Base-by-base conservation (phyloP, 345 rosid species). In the Dipteronia dyeriana region DNA sequence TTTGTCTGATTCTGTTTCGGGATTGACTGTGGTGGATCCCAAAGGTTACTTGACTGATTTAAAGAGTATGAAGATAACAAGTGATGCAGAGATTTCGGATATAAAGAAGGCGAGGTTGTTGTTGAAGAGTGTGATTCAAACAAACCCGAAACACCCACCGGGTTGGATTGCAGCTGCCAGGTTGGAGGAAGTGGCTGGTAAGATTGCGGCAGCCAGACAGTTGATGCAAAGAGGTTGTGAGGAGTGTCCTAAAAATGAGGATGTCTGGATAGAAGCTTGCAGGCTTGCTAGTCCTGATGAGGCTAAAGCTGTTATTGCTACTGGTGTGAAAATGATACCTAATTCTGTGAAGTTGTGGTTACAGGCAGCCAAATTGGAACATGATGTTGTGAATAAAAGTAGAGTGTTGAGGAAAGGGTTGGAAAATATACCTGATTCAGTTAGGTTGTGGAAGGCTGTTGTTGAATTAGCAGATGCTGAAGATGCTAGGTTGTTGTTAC, bases 101-200 rank as follows among this genome's bases (percentile, higher is more conserved):
- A 93, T 94, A 65, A 95, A 93, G 85, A 93, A 90, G 86, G 99
- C 98, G 3, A 91, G 98, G 78, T 74, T 95, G 80, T 79, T 95
- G 80, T 83, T 93, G 85, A 95, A 91, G 90, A 91, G 97, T 89
- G 86, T 95, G 10, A 95, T 85, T 0, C 94, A 89, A 85, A 91
- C 99, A 5, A 95, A 93, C 60, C 98, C 97, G 0, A 95, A 93
- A 80, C 97, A 93, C 54, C 97, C 99, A 0, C 94, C 94, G n/a
- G 97, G 99, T 17, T 95, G 98, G 99, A 92, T 95, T 83, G 98
- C 98, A 0, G 96, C 98, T 14, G 94, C 99, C 4, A 90, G 99
- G 87, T 78, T 95, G 76, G 99, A 95, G 88, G 99, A 92, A 86
- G 96, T 91, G 84, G 99, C 96, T 29, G 97, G 98, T 78, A 93